Base-by-base conservation (phyloP, 148 eudicot species). In the Rhododendron mucronatum region DNA sequence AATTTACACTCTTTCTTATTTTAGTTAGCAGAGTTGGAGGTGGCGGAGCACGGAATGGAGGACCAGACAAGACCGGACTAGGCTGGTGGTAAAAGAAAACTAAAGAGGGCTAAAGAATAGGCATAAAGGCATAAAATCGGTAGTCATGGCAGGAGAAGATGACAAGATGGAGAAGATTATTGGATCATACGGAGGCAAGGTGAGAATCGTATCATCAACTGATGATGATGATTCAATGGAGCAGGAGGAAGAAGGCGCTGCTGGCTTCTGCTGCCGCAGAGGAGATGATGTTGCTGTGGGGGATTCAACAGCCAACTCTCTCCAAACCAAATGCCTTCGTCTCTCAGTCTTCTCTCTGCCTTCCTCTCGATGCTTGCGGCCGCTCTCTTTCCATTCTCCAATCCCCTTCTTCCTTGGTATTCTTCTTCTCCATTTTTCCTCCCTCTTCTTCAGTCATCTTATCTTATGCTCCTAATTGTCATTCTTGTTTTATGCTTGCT, bases 231-330 rank as follows among this genome's bases (percentile, higher is more conserved):
- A n/a, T 63, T 63, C 71, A n/a, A 23, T n/a, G 30, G 71, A 63
- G 69, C 26, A 61, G 30, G 28, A 63, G 71, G 71, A 63, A n/a
- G 71, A 63, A 23, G 65, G 23, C 23, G 71, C 7, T 20, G 71
- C 71, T 63, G 71, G 23, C n/a, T 63, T 3, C 30, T 63, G 71
- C 71, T n/a, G 85, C 95, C 30, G 50, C 89, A 4, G 99, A 91
- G 80, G 99, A 96, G 86, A 94, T 91, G 45, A 92, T 96, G 98
- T 87, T 96, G 23, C 86, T 96, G 47, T 96, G 99, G 99, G 96
- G 94, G 0, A 91, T 96, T 78, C 96, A 95, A 85, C 99, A 96
- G 86, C 99, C 98, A 10, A 92, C 90, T 39, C 85, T 88, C 80
- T 89, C 96, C 0, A 96, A 91, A 79, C 91, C 92, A 33, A 96